These are phyloP conservation scores for Inonotus obliquus DNA, from an alignment of 1,284 basidiomycete species.

Conservation along the genomic window DNA sequence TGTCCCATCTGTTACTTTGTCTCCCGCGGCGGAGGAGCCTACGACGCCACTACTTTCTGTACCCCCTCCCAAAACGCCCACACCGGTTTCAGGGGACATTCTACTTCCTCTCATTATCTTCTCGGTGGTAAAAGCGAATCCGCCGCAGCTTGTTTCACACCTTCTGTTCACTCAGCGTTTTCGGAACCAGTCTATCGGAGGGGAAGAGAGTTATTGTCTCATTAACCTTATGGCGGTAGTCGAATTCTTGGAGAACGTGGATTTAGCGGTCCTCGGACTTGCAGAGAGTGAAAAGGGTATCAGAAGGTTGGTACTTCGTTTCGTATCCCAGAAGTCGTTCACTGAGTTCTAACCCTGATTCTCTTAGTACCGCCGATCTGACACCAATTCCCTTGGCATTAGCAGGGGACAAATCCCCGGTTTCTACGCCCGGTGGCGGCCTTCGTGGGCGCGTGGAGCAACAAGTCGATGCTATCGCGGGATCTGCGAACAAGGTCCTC, in stretches of 20 bases:
- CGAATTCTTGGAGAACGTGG: slow-evolving; percentile 91
- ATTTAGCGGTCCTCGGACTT: slow-evolving; percentile 77
- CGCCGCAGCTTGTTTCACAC: slow-evolving; percentile 79
- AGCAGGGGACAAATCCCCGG: slow-evolving; percentile 23
- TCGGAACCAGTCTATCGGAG: slow-evolving; percentile 65
- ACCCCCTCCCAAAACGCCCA: slow-evolving; percentile 31
- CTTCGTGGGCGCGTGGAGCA: slow-evolving; percentile 76
- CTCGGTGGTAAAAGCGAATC: slow-evolving; percentile 87
- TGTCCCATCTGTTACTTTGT: slow-evolving; percentile 3
- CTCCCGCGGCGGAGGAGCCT: not conserved
- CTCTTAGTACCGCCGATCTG: slow-evolving; percentile 65
- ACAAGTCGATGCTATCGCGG: slow-evolving; percentile 78
- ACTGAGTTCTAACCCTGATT: slow-evolving; percentile 2
- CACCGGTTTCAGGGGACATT: slow-evolving; percentile 68
- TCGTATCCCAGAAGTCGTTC: slow-evolving; percentile 2
- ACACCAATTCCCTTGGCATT: slow-evolving; percentile 65
- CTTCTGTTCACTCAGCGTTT: slow-evolving; percentile 86
- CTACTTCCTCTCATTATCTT: slow-evolving; percentile 89
- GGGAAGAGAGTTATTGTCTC: slow-evolving; percentile 87
- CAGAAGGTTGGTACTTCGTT: slow-evolving; percentile 38
- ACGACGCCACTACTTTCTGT: slow-evolving; percentile 25
- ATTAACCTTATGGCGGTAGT: slow-evolving; percentile 93
- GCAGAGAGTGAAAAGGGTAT: slow-evolving; percentile 60
- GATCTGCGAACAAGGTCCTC: slow-evolving; percentile 81
- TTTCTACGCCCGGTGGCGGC: slow-evolving; percentile 33